Evolutionary conservation across 108 stramenopile species (phyloP).

Genomic region (Skeletonema grethae): DNA sequence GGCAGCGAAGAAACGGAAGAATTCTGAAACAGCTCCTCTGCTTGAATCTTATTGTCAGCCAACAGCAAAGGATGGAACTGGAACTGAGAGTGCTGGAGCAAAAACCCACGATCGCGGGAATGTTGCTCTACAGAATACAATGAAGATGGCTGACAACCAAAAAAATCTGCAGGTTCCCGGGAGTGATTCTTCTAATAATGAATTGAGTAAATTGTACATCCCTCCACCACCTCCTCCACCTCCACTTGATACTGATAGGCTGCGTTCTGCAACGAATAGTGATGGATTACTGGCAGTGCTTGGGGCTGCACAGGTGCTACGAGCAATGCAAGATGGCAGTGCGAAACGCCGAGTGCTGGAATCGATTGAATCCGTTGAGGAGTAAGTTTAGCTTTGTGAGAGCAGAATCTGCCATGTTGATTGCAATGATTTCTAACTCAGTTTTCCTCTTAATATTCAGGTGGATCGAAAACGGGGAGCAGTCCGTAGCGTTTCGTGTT

Average conservation of each 20-base stretch:
- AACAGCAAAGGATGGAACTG: neutral
- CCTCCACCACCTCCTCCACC: slow-evolving; percentile 78
- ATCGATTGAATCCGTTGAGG: slow-evolving; percentile 75
- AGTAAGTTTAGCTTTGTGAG: slow-evolving; percentile 49
- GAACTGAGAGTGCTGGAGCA: neutral
- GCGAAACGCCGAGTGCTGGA: slow-evolving; percentile 74
- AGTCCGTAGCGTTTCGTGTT: slow-evolving; percentile 88
- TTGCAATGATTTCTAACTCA: slow-evolving; percentile 1
- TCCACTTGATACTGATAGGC: slow-evolving; percentile 88
- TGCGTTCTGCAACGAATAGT: slow-evolving; percentile 86
- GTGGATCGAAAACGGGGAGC: slow-evolving; percentile 86
- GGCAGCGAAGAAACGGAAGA: slow-evolving; percentile 60
- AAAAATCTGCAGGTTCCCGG: neutral
- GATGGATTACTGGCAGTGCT: slow-evolving; percentile 87
- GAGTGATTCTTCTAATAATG: neutral
- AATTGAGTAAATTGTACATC: slow-evolving; percentile 27
- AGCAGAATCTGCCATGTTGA: neutral
- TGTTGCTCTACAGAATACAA: slow-evolving; percentile 1
- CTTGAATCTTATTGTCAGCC: slow-evolving; percentile 19
- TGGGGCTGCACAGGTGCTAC: slow-evolving; percentile 83
- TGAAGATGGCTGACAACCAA: neutral
- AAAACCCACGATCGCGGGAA: slow-evolving; percentile 12
- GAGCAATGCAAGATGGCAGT: slow-evolving; percentile 83
- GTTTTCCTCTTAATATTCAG: slow-evolving; percentile 11
- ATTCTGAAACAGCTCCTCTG: slow-evolving; percentile 15